Conservation (phyloP, 768 basidiomycete genomes). For the Multifurca ochricompacta region DNA sequence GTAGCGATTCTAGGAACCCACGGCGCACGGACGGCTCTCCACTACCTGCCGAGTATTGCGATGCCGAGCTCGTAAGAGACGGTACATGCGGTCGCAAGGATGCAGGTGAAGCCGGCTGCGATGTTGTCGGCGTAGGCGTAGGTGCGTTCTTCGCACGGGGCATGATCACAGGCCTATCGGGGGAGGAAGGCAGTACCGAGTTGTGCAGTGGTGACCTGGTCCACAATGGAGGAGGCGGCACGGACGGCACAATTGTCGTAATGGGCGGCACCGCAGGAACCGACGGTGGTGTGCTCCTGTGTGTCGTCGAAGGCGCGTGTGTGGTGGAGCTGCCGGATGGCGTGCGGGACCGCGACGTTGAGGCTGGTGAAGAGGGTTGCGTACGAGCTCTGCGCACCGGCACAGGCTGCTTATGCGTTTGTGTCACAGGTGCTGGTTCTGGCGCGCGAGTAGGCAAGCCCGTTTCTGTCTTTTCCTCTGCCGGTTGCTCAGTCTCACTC, state of each 20-base stretch:
- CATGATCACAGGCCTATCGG: conserved; percentile 10
- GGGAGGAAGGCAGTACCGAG: conserved; percentile 5
- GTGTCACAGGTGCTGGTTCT: neutral
- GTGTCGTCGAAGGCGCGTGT: neutral
- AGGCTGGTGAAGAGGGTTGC: neutral
- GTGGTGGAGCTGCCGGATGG: neutral
- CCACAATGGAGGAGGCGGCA: neutral
- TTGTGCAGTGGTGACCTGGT: neutral
- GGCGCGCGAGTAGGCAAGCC: neutral
- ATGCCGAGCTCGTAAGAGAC: conserved; percentile 30
- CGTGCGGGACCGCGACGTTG: neutral
- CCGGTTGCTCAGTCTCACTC: neutral
- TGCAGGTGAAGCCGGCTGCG: neutral
- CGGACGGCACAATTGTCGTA: neutral
- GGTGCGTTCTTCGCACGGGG: conserved; percentile 7
- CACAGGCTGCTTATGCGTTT: no score
- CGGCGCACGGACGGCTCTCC: conserved; percentile 31
- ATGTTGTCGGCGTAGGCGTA: neutral
- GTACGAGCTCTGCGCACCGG: neutral
- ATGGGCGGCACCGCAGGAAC: neutral
- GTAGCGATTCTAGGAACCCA: conserved; percentile 22
- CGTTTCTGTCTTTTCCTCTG: neutral
- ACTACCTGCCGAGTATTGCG: conserved; percentile 33
- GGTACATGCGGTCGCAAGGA: conserved; percentile 21
- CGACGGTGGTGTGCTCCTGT: neutral